These are phyloP conservation scores for Fraxinus anomala DNA, from an alignment of 257 asterid genomes.

Conservation along the genomic window DNA sequence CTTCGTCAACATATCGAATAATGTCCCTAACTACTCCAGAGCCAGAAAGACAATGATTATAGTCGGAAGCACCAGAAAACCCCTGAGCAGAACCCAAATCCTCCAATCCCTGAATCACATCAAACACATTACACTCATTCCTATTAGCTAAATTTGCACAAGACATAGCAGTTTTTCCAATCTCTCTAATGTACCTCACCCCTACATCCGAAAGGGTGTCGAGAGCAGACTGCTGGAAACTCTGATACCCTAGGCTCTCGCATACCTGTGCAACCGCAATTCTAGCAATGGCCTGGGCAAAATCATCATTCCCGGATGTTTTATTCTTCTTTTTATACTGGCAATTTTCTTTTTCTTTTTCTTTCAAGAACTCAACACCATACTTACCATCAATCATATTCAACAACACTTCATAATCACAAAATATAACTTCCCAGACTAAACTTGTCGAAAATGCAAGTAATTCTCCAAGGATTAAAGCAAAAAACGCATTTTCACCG, in stretches of 20 bases:
- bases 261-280: not conserved
- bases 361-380: constrained; percentile 44
- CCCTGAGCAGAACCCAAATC: constrained; percentile 47
- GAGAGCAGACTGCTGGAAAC: constrained; percentile 70
- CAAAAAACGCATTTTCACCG: not conserved
- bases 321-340: constrained; percentile 38
- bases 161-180: constrained; percentile 46
- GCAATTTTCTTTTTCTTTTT: constrained; percentile 21
- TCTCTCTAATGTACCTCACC: constrained; percentile 56
- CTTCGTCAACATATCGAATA: constrained; percentile 35
- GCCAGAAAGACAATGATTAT: constrained; percentile 45
- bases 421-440: constrained; percentile 25
- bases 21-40: constrained; percentile 67
- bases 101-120: constrained; percentile 59
- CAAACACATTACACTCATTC: constrained; percentile 56
- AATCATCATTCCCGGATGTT: constrained; percentile 35
- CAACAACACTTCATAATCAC: constrained; percentile 48
- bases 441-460: constrained; percentile 21
- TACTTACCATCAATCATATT: constrained; percentile 78
- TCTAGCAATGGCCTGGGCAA: not conserved
- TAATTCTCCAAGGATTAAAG: not conserved
- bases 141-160: constrained; percentile 64
- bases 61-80: constrained; percentile 29
- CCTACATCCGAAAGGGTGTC: constrained; percentile 68
- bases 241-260: constrained; percentile 62